Conservation (phyloP, 1,139 yeast species). For the Kodamaea derodonti region DNA sequence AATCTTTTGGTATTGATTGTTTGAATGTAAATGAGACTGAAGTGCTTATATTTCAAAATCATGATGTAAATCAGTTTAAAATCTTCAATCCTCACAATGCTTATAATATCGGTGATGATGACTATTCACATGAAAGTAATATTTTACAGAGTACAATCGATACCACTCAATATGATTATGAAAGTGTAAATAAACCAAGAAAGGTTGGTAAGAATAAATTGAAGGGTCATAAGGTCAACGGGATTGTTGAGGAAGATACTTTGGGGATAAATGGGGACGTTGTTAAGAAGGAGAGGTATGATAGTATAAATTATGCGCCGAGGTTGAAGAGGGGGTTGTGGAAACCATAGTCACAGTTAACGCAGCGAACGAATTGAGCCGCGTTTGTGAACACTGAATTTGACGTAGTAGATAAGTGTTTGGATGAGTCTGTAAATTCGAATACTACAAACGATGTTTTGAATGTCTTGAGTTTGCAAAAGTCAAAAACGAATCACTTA, state of each 20-base stretch:
- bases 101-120: constrained; percentile 21
- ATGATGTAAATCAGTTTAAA: constrained; percentile 30
- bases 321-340: constrained; percentile 52
- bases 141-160: constrained; percentile 37
- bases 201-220: constrained; percentile 1
- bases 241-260: constrained; percentile 15
- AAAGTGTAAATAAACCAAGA: constrained; percentile 4
- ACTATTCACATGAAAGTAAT: constrained; percentile 18
- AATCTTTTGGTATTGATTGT: constrained; percentile 50
- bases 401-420: too few species aligned
- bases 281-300: constrained; percentile 40
- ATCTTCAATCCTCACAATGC: constrained; percentile 27
- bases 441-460: too few species aligned
- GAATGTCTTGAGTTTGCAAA: too few species aligned
- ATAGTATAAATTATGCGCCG: constrained; percentile 49
- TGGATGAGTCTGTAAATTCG: too few species aligned
- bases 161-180: constrained; percentile 32
- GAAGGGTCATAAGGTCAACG: constrained; percentile 9
- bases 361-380: too few species aligned
- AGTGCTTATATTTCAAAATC: constrained; percentile 34
- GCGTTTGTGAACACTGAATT: too few species aligned
- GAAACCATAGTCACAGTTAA: constrained; percentile 45
- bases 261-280: constrained; percentile 20
- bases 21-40: constrained; percentile 54
- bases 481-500: too few species aligned